Conservation (phyloP, 768 basidiomycete genomes). For the Sarcomyxa edulis region DNA sequence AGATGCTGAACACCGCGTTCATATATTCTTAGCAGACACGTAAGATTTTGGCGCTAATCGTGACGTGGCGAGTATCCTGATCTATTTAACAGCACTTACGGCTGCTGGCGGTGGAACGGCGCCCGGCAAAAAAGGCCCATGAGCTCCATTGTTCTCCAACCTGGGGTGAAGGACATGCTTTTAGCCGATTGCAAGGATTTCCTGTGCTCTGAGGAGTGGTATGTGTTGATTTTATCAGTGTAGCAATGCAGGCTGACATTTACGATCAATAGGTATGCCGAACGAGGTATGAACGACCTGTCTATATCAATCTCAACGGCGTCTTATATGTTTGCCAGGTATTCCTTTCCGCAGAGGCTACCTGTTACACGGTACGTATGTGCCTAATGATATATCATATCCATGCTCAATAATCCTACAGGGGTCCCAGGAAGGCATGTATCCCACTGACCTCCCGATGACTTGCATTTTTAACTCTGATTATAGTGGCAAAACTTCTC, state of each 20-base stretch:
- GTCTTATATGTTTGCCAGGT: conserved; percentile 35
- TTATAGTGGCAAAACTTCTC: conserved; percentile 75
- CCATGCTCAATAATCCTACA: too few relatives aligned
- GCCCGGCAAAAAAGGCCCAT: conserved; percentile 85
- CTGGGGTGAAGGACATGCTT: conserved; percentile 89
- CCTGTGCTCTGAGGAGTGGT: conserved; percentile 81
- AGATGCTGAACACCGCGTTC: conserved; percentile 86
- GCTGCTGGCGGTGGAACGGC: conserved; percentile 85
- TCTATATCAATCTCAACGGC: conserved; percentile 10
- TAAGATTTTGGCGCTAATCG: conserved; percentile 39
- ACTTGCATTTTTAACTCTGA: conserved; percentile 13
- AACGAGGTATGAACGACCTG: conserved; percentile 56
- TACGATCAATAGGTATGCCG: conserved; percentile 66
- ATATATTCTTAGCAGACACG: conserved; percentile 88
- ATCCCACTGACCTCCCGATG: too few relatives aligned
- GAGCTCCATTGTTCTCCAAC: conserved; percentile 89
- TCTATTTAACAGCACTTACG: conserved; percentile 46
- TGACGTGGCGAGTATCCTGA: too few relatives aligned
- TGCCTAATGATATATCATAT: too few relatives aligned
- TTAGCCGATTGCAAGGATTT: conserved; percentile 84
- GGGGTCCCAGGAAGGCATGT: conserved; percentile 74
- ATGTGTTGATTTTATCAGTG: conserved; percentile 28
- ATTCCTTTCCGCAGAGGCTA: conserved; percentile 89
- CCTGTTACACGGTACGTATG: conserved; percentile 61
- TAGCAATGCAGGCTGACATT: too few relatives aligned